Base-by-base conservation (phyloP, 2,329 filamentous ascomycete genomes). In the Westerdykella ornata region DNA sequence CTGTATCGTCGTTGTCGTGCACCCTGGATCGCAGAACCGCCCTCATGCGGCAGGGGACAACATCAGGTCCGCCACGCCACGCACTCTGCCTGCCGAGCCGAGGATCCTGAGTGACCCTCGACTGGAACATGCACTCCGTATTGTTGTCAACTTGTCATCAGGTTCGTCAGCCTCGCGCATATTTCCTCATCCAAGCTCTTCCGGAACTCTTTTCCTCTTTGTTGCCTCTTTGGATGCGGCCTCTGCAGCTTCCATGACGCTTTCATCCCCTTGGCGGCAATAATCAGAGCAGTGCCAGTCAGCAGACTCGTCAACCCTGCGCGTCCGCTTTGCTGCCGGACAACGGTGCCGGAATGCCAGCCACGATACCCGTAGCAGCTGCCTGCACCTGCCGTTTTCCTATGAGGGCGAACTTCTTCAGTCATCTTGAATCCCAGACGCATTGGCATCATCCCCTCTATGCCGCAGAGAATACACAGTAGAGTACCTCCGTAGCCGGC, bases 111-210 rank as follows among this genome's bases (percentile, higher is more conserved):
- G n/a, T n/a, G n/a, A 33, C 30, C 16, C 30, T 26, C 30, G n/a
- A n/a, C n/a, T n/a, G n/a, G n/a, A n/a, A n/a, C n/a, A n/a, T n/a
- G n/a, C n/a, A n/a, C 13, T 5, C 15, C 13, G 12, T 33, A 33
- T 15, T 33, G 30, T 26, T 26, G 16, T 33, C 30, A 2, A n/a
- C 14, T 33, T 33, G n/a, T n/a, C n/a, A n/a, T n/a, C n/a, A n/a
- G n/a, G n/a, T n/a, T n/a, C n/a, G n/a, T n/a, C 30, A 33, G 30
- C 30, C 30, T 33, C 30, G 30, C 30, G 30, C 30, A 33, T 33
- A 33, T 33, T 33, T 33, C 30, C 30, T 17, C 30, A 33, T 33
- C 30, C 30, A 33, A 26, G 7, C 30, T 7, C 8, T 33, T 7
- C n/a, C 9, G n/a, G 14, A 15, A 6, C 30, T 29, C 8, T 33